These are phyloP conservation scores for Murraya koenigii DNA, from an alignment of 345 rosid genomes.

Conservation along the genomic window DNA sequence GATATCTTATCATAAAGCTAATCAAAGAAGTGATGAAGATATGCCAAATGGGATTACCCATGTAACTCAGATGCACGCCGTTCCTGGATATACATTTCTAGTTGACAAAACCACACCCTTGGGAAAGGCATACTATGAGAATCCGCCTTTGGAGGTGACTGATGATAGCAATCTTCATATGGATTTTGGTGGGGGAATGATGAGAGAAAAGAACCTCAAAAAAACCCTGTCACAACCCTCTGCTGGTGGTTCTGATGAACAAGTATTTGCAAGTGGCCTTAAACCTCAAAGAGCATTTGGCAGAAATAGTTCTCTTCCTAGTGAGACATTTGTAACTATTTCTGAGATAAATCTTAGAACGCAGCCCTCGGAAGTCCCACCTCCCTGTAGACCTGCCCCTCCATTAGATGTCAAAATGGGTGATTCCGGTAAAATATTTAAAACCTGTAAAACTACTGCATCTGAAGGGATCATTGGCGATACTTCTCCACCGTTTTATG, in stretches of 20 bases:
- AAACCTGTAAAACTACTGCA: slow-evolving; percentile 36
- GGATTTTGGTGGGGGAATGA: slow-evolving; percentile 29
- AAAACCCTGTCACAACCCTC: slow-evolving; percentile 43
- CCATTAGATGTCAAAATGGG: slow-evolving; percentile 29
- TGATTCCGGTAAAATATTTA: slow-evolving; percentile 29
- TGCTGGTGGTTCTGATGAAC: slow-evolving; percentile 21
- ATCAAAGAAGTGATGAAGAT: slow-evolving; percentile 31
- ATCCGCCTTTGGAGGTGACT: slow-evolving; percentile 22
- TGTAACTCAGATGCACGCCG: slow-evolving; percentile 39
- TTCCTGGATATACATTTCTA: slow-evolving; percentile 54
- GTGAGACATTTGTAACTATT: slow-evolving; percentile 59
- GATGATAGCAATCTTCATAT: slow-evolving; percentile 31
- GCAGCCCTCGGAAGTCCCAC: slow-evolving; percentile 72
- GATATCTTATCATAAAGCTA: slow-evolving; percentile 67
- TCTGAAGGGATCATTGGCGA: slow-evolving; percentile 42
- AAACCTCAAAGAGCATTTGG: slow-evolving; percentile 29
- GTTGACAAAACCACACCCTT: slow-evolving; percentile 46
- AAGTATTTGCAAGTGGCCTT: slow-evolving; percentile 33
- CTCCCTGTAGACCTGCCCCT: slow-evolving; percentile 87
- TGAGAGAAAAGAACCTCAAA: slow-evolving; percentile 35
- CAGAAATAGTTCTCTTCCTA: slow-evolving; percentile 40
- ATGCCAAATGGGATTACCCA: slow-evolving; percentile 48
- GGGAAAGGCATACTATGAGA: slow-evolving; percentile 22
- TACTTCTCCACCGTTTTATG: slow-evolving; percentile 70
- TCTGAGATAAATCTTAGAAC: slow-evolving; percentile 81